Base-by-base conservation (phyloP, 257 asterid species). In the Linderniella brevidens region DNA sequence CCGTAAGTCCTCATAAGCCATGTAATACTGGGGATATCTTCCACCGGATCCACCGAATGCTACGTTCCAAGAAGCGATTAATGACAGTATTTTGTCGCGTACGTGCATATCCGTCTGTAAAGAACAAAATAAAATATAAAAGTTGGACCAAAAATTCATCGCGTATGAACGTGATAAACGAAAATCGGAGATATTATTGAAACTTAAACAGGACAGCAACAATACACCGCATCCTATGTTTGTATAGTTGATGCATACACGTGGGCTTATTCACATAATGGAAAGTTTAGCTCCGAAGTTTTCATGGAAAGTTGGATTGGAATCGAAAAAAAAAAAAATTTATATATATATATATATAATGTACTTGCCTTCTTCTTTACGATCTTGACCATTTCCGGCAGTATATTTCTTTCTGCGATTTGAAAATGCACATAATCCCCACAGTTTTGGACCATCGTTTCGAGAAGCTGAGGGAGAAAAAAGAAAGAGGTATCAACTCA, bases 391-490 rank as follows among this genome's bases (percentile, higher is more conserved):
- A 90, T 79, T 64, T 85, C 96, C 46, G 54, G 99, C 52, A 79
- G 70, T 58, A 90, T 73, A 64, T 65, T 75, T 48, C 86, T 76
- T 53, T 85, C 99, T 18, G 78, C 96, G 58, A 90, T 77, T 70
- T 79, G 99, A 48, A 82, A 79, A 72, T 90, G 99, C 64, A 81
- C 74, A 48, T 55, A 71, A 68, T 86, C 96, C 16, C 93, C 96
- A 62, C 99, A 85, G 78, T 90, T 90, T 83, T 90, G 85, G 69
- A 90, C 90, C 88, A 90, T 79, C 55, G 81, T 81, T 79, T 90
- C 96, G 66, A 85, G 76, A 64, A 90, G 93, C 99, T 85, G 58
- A 25, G 56, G 53, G 35, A 42, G 54, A 15, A 58, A 35, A 51
- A 37, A 18, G 48, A 29, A 9, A 57, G 51, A 37, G 11, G 40